Percentiles rank a stretch among this genome's conserved stretches.
Evolutionary conservation across 441 rosid species (phyloP).

Genomic region (Sinapis alba): DNA sequence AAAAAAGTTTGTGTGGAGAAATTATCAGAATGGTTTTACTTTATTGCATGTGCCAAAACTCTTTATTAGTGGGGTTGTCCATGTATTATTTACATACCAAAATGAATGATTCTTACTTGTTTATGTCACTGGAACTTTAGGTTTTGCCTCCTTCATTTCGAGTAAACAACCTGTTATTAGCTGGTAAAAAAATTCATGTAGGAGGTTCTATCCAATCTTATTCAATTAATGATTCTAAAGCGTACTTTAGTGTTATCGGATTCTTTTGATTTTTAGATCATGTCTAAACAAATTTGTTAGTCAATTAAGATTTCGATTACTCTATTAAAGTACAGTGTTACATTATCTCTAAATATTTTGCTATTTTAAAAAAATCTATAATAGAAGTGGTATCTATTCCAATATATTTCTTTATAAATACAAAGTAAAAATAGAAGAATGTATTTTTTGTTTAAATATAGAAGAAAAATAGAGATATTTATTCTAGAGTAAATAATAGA

Average conservation of each 20-base stretch:
- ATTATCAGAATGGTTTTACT: slow-evolving; percentile 7
- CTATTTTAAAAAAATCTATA: no score
- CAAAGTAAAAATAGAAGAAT: not conserved
- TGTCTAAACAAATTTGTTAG: not conserved
- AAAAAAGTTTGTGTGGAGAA: slow-evolving; percentile 6
- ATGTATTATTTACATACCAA: not conserved
- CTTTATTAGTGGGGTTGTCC: slow-evolving; percentile 21
- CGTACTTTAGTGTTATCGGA: not conserved
- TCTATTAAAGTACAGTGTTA: not conserved
- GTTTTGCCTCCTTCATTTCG: not conserved
- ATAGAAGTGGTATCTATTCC: no score
- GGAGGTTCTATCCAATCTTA: not conserved
- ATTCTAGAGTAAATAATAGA: no score
- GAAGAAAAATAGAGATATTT: no score
- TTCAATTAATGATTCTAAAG: not conserved
- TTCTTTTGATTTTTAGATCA: not conserved
- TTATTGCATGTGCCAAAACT: slow-evolving; percentile 33
- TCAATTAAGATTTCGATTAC: not conserved
- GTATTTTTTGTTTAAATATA: not conserved
- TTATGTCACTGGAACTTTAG: not conserved
- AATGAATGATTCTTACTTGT: not conserved
- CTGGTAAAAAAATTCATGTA: not conserved
- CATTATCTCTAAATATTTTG: no score
- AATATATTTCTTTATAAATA: no score
- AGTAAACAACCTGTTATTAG: not conserved